Evolutionary conservation across 2,329 filamentous ascomycete species (phyloP).

Genomic region (Aspergillus clavatus): DNA sequence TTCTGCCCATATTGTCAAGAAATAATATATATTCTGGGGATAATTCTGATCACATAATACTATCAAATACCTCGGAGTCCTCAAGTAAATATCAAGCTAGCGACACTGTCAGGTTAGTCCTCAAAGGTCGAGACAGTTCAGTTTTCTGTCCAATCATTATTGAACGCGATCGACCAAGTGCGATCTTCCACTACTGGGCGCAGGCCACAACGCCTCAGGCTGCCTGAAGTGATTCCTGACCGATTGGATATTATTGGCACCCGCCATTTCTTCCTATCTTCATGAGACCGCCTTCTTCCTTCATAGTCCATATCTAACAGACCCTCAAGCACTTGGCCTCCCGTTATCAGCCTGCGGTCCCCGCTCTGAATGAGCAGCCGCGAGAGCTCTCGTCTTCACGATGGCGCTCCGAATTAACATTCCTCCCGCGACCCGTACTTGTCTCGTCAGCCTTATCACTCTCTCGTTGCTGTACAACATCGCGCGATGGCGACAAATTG

Average conservation of each 20-base stretch:
- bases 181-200: too few species aligned
- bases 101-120: too few species aligned
- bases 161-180: neutral
- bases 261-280: conserved; percentile 6
- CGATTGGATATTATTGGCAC: neutral
- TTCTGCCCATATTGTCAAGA: too few species aligned
- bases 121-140: conserved; percentile 1
- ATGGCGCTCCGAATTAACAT: conserved; percentile 86
- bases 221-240: too few species aligned
- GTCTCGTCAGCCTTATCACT: conserved; percentile 68
- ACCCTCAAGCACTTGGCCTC: conserved; percentile 9
- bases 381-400: conserved; percentile 31
- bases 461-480: conserved; percentile 77
- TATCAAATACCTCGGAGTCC: too few species aligned
- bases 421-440: conserved; percentile 79
- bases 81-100: too few species aligned
- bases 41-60: too few species aligned
- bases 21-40: too few species aligned
- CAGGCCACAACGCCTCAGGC: too few species aligned
- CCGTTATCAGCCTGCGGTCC: conserved; percentile 19
- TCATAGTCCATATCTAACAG: too few species aligned
- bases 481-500: conserved; percentile 58
- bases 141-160: conserved; percentile 5
- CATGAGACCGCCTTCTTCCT: conserved; percentile 2
- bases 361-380: conserved; percentile 15